phyloP scores from a whole-genome alignment of 805 yeast species.

The Candida xiaguanensis region DNA sequence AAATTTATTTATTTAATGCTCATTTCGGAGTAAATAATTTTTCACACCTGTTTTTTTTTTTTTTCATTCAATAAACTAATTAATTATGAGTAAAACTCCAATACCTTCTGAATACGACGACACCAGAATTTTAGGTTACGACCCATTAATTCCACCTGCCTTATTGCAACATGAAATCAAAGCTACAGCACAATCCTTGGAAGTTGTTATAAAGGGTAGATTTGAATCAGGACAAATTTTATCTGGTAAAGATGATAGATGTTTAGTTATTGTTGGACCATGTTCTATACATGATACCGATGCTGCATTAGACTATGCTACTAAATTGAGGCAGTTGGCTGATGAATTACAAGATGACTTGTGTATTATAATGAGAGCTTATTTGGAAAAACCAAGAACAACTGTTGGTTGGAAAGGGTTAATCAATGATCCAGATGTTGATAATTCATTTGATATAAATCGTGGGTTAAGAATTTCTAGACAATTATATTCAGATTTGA shows the following conservation, averaged over 20 bases:
- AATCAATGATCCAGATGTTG: conserved; percentile 94
- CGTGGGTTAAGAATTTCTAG: conserved; percentile 88
- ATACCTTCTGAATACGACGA: conserved; percentile 68
- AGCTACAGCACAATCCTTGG: conserved; percentile 49
- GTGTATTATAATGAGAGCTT: conserved; percentile 92
- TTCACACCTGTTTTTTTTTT: neutral
- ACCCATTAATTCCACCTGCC: conserved; percentile 92
- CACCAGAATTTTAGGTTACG: conserved; percentile 82
- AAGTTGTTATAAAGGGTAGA: conserved; percentile 74
- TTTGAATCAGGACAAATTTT: conserved; percentile 72
- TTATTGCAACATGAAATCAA: conserved; percentile 83
- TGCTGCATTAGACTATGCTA: conserved; percentile 86
- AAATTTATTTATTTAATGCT: neutral
- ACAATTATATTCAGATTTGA: conserved; percentile 76
- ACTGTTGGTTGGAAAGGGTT: conserved; percentile 99
- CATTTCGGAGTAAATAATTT: neutral
- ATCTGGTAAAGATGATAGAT: conserved; percentile 74
- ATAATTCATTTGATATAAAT: conserved; percentile 89
- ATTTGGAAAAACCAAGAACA: conserved; percentile 97
- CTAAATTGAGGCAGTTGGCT: conserved; percentile 59
- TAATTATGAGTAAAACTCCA: conserved; percentile 44
- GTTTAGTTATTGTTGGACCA: conserved; percentile 89
- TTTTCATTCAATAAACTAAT: no score
- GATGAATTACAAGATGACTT: conserved; percentile 74
- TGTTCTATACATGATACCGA: conserved; percentile 93